phyloP scores from a whole-genome alignment of 2,329 filamentous ascomycete species.

The Fusarium keratoplasticum region DNA sequence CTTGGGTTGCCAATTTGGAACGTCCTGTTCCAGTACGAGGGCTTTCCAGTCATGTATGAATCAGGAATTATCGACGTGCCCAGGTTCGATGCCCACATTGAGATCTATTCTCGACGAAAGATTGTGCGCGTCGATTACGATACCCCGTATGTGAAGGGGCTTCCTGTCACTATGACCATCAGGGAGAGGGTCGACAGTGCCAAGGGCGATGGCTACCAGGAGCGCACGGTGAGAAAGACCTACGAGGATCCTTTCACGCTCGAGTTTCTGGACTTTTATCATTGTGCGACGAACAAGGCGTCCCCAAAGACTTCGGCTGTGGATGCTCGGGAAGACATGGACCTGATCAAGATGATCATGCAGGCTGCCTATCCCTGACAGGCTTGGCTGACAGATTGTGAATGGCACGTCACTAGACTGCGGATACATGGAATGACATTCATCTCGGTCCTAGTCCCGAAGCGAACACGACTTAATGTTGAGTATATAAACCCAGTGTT shows the following conservation, averaged over 20 bases:
- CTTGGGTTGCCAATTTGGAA: conserved; percentile 34
- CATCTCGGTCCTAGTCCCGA: background rate
- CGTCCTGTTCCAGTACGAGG: conserved; percentile 27
- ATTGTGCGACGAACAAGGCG: conserved; percentile 33
- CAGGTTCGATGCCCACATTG: conserved; percentile 60
- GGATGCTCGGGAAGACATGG: conserved; percentile 42
- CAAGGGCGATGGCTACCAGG: conserved; percentile 46
- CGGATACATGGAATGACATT: background rate
- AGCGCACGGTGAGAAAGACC: conserved; percentile 48
- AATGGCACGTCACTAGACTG: background rate
- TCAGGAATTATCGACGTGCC: conserved; percentile 64
- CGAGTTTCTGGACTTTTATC: conserved; percentile 46
- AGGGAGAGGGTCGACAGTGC: conserved; percentile 48
- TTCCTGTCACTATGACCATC: conserved; percentile 59
- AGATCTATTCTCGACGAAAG: conserved; percentile 63
- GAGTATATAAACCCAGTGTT: background rate
- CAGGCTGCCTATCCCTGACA: conserved; percentile 4
- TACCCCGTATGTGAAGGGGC: conserved; percentile 64
- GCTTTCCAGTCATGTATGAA: conserved; percentile 66
- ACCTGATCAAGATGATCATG: conserved; percentile 27
- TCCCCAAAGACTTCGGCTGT: conserved; percentile 45
- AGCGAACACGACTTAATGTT: no score
- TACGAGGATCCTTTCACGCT: conserved; percentile 55
- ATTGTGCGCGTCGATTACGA: conserved; percentile 64
- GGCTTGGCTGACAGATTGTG: background rate